phyloP scores from a whole-genome alignment of 805 yeast genomes.

The Dipodascus geniculatus region DNA sequence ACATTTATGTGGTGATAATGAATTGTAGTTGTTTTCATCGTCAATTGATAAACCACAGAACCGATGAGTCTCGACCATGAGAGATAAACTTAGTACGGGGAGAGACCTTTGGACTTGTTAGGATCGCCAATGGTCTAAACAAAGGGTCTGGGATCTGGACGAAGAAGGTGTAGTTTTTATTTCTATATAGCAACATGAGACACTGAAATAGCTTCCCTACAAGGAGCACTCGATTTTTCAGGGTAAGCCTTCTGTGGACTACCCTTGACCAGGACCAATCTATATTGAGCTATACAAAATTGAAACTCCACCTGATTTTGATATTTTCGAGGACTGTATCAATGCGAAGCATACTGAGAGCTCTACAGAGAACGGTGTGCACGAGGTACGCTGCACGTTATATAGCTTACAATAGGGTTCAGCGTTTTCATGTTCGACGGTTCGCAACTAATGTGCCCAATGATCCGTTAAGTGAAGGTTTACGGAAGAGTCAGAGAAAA shows the following conservation, averaged over 20 bases:
- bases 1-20: neutral
- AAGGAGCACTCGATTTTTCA: neutral
- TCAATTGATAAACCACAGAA: neutral
- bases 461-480: no score
- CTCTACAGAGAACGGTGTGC: constrained; percentile 3
- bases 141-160: no score
- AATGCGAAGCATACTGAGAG: no score
- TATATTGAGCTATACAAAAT: no score
- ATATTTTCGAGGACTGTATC: no score
- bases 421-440: no score
- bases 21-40: neutral
- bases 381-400: constrained; percentile 8
- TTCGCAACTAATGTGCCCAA: no score
- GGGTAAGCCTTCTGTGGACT: neutral
- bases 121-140: no score
- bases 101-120: neutral
- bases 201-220: neutral
- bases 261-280: no score
- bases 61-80: neutral
- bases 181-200: neutral
- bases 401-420: neutral
- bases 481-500: no score
- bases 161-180: no score
- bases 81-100: neutral
- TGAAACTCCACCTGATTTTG: no score